Base-by-base conservation (phyloP, 2,329 filamentous ascomycete species). In the Nemania abortiva region DNA sequence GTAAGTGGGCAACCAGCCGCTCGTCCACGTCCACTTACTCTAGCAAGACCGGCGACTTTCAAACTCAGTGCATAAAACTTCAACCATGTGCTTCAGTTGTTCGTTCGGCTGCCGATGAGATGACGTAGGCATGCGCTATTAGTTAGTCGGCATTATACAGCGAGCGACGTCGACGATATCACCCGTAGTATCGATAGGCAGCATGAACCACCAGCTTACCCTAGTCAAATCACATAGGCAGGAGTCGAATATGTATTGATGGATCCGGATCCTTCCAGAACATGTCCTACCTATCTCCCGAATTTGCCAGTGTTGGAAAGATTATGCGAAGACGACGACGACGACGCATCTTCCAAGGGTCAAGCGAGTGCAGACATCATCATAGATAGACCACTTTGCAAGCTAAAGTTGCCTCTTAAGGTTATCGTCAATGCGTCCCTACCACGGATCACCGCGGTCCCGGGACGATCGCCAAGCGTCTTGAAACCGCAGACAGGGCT, bases 401-500 rank as follows among this genome's bases (percentile, higher is more conserved):
- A 60, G 42, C 53, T 58, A 29, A 53, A 45, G 45, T 63, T 57
- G 22, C 49, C 20, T 63, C 53, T 58, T 50, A 15, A 39, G 58
- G 42, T 42, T 29, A 61, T 66, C 31, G 54, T 66, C 34, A 61
- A 62, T 53, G 66, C 70, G 62, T 63, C 53, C 49, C 53, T 57
- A 10, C 59, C 47, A 70, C 75, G 76, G 74, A 70, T 74, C 74
- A 70, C 71, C 72, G 50, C 63, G 57, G 65, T 71, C 65, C 74
- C 73, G 68, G 69, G 64, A 47, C 42, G 54, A 69, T 66, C 69
- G 69, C 74, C 68, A 76, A 74, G 72, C 64, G 72, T 69, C 66
- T 69, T 59, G 76, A 77, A 77, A 77, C 75, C 65, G 45, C 62
- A 54, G 69, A 61, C 58, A 70, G 66, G 65, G 56, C 73, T 77